A percentile compares a stretch with the other conserved stretches of the same genome.
Conservation (phyloP, 1,284 basidiomycete species). For the Inonotus obliquus region DNA sequence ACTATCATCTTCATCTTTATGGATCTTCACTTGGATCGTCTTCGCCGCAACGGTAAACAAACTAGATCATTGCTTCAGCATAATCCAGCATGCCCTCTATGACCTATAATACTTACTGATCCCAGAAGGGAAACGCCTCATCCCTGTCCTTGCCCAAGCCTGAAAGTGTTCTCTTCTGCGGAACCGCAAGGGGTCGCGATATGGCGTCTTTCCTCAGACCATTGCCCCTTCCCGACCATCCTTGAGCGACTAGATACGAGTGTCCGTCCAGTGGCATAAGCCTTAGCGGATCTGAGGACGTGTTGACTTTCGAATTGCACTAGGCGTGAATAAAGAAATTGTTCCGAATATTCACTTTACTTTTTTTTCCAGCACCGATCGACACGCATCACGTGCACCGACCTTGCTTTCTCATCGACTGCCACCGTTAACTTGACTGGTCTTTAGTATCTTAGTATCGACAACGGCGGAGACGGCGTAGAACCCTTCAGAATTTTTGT, state of each 20-base stretch:
- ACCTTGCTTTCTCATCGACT: background rate
- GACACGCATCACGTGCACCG: background rate
- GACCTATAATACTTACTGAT: slow-evolving; percentile 61
- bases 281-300: background rate
- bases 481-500: background rate
- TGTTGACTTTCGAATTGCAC: background rate
- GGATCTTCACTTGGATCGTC: slow-evolving; percentile 66
- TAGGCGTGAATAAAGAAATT: background rate
- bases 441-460: too few species aligned
- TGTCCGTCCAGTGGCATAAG: slow-evolving; percentile 74
- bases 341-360: background rate
- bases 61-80: slow-evolving; percentile 36
- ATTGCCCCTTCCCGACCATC: slow-evolving; percentile 83
- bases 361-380: background rate
- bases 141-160: slow-evolving; percentile 90
- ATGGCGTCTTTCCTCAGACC: slow-evolving; percentile 68
- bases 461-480: background rate
- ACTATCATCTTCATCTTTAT: slow-evolving; percentile 46
- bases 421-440: background rate
- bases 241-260: slow-evolving; percentile 74
- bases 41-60: slow-evolving; percentile 75
- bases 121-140: slow-evolving; percentile 94
- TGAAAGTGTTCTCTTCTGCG: slow-evolving; percentile 78
- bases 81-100: slow-evolving; percentile 1
- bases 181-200: slow-evolving; percentile 66